phyloP scores from a whole-genome alignment of 176 grass and related monocot species.

The Paspalum vaginatum region DNA sequence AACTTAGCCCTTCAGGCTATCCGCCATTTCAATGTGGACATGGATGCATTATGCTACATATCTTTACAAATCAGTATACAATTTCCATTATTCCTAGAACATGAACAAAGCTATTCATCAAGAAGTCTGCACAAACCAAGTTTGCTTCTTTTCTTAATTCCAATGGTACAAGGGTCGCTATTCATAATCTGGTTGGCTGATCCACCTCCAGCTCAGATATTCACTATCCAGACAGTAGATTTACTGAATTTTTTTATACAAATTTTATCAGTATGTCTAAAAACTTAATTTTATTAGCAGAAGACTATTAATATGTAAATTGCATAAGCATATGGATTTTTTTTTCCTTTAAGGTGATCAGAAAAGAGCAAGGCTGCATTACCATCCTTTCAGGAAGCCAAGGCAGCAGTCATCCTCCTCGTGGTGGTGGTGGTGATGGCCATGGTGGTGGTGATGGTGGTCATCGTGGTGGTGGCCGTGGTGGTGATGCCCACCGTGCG shows the following conservation, averaged over 20 bases:
- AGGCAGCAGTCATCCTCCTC: conserved; percentile 58
- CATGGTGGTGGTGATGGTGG: conserved; percentile 29
- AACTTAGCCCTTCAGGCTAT: background rate
- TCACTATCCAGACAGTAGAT: background rate
- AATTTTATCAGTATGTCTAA: background rate
- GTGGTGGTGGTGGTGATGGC: conserved; percentile 46
- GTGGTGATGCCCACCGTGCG: conserved; percentile 24
- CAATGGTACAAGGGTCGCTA: background rate
- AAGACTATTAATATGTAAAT: background rate
- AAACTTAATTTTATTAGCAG: background rate
- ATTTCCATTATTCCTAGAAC: background rate
- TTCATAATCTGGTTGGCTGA: too few species aligned
- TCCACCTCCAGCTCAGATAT: background rate
- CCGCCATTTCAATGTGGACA: background rate
- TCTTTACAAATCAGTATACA: background rate
- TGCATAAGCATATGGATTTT: background rate
- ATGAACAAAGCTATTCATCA: background rate
- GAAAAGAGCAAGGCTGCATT: conserved; percentile 32
- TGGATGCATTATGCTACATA: background rate
- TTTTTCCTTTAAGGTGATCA: background rate
- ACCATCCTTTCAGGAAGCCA: conserved; percentile 95
- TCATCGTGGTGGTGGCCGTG: conserved; percentile 44
- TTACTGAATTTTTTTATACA: background rate
- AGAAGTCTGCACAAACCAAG: background rate
- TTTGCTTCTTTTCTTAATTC: background rate